Base-by-base conservation (phyloP, 768 basidiomycete genomes). In the Boletus vinaceobasis region DNA sequence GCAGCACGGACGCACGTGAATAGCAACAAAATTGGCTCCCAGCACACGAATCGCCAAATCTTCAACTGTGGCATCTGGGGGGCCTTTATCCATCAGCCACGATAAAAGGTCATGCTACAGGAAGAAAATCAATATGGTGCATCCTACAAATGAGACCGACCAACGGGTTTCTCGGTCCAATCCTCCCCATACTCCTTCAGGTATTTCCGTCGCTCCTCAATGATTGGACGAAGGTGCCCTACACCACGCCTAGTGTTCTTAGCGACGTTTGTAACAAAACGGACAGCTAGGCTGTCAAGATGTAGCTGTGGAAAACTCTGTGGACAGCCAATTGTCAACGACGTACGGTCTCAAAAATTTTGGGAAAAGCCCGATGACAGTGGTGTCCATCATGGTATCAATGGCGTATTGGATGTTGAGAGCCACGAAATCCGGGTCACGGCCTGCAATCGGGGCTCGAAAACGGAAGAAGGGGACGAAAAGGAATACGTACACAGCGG, bases 401-500 rank as follows among this genome's bases (percentile, higher is more conserved):
- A 23, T 23, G 23, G 23, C 59, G 49, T 64, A 73, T 1, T 67
- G 45, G 32, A 72, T 64, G 11, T 59, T 67, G 26, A 74, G 55
- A 36, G 52, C 50, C 19, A 63, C 46, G 50, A 73, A 79, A 7
- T 70, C 73, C 5, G 65, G 59, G 40, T 78, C 53, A 15, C 76
- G 70, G 58, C 77, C 78, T 79, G 29, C 4, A 11, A 43, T 11
- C 2, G 36, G 36, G 17, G 29, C n/a, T 53, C 10, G 17, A 44
- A 29, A 27, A 42, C 4, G 1, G 21, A 7, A 45, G 32, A 15
- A 44, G n/a, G 23, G n/a, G 1, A 35, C 31, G 10, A 11, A 14
- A 33, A 8, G 5, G 32, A 37, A 38, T 26, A 10, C 58, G 17
- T 48, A 79, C 80, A 82, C 5, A 78, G 35, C 1, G 78, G 78